These are phyloP conservation scores for Apiospora rasikravindrae DNA, from an alignment of 2,329 filamentous ascomycete genomes.

Conservation along the genomic window DNA sequence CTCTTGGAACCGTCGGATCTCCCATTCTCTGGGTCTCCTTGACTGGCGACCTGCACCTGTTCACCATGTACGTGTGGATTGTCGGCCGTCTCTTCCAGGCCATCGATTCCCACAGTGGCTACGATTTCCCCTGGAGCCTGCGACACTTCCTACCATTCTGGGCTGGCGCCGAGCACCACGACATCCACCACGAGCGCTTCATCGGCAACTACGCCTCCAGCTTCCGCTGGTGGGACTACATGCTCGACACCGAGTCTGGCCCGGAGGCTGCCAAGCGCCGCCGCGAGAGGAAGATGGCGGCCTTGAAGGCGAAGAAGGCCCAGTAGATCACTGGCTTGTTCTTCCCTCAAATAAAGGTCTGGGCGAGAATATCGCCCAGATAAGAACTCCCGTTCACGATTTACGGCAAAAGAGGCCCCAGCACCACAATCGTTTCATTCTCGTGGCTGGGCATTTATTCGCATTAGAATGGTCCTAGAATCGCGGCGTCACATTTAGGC, in stretches of 20 bases:
- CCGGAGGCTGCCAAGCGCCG: constrained; percentile 84
- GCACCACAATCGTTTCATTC: background rate
- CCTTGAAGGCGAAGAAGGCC: constrained; percentile 70
- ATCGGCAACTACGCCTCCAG: constrained; percentile 97
- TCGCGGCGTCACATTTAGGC: background rate
- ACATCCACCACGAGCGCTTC: constrained; percentile 97
- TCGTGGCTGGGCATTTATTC: background rate
- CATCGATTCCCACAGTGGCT: constrained; percentile 96
- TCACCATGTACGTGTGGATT: constrained; percentile 99
- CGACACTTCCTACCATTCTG: constrained; percentile 97
- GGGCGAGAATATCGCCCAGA: background rate
- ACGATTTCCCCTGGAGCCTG: constrained; percentile 97
- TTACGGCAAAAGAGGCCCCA: constrained; percentile 4
- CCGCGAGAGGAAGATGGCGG: constrained; percentile 75
- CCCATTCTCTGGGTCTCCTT: constrained; percentile 85
- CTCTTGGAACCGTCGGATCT: constrained; percentile 80
- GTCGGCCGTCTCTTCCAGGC: constrained; percentile 92
- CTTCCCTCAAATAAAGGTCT: background rate
- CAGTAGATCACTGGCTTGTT: constrained; percentile 52
- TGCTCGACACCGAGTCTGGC: constrained; percentile 91
- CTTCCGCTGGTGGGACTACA: constrained; percentile 99
- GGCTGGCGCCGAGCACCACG: constrained; percentile 96
- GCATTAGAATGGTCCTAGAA: constrained; percentile 8
- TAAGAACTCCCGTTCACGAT: background rate
- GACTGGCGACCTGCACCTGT: constrained; percentile 86